These are phyloP conservation scores for Moricandia moricandioides DNA, from an alignment of 345 rosid species.

Conservation along the genomic window DNA sequence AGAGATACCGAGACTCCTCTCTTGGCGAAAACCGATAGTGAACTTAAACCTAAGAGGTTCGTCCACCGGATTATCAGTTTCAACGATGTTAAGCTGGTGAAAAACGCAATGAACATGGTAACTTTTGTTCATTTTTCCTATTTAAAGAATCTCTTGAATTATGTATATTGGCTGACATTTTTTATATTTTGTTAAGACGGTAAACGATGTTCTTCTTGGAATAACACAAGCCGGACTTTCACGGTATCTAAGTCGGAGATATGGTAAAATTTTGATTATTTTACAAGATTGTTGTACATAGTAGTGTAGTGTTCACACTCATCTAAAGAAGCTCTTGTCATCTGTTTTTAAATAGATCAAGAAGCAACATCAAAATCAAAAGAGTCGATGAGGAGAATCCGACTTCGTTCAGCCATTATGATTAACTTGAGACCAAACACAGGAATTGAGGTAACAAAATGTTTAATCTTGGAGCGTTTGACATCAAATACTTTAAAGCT, in stretches of 20 bases:
- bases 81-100: constrained; percentile 62
- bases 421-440: constrained; percentile 54
- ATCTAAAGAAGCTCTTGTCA: constrained; percentile 18
- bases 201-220: constrained; percentile 70
- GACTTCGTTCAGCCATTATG: constrained; percentile 52
- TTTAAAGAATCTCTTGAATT: neutral
- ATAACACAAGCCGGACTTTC: constrained; percentile 73
- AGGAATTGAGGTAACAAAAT: constrained; percentile 50
- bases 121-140: neutral
- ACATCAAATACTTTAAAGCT: neutral
- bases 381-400: constrained; percentile 35
- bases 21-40: constrained; percentile 35
- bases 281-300: neutral
- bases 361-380: constrained; percentile 27
- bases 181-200: constrained; percentile 48
- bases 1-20: constrained; percentile 55
- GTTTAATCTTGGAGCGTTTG: neutral
- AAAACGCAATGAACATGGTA: constrained; percentile 36
- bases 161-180: neutral
- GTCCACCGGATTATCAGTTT: constrained; percentile 47
- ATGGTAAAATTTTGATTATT: neutral
- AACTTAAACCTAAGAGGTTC: constrained; percentile 33
- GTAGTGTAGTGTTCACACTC: neutral
- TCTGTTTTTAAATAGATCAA: constrained; percentile 25
- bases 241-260: constrained; percentile 35